phyloP scores from a whole-genome alignment of 345 rosid species.

The Limnanthes douglasii region DNA sequence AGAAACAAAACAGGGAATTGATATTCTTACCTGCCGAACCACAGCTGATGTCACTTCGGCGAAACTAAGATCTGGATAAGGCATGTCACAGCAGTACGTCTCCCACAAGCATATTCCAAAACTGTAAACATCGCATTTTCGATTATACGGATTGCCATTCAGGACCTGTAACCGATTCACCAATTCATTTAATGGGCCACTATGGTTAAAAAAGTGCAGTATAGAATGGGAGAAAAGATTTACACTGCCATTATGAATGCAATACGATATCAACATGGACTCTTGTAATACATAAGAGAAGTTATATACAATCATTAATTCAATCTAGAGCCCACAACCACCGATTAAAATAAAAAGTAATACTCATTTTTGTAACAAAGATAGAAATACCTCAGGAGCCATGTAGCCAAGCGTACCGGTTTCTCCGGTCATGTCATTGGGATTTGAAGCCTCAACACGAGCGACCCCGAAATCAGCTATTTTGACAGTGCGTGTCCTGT shows the following conservation, averaged over 20 bases:
- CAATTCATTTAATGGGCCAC: no score
- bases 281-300: no score
- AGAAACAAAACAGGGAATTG: no score
- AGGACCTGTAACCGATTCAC: slow-evolving; percentile 57
- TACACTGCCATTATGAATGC: no score
- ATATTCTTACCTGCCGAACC: slow-evolving; percentile 77
- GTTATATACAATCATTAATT: no score
- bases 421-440: slow-evolving; percentile 99
- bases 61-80: slow-evolving; percentile 94
- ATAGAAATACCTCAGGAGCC: slow-evolving; percentile 92
- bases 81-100: slow-evolving; percentile 99
- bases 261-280: no score
- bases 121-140: slow-evolving; percentile 95
- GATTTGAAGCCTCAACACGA: slow-evolving; percentile 92
- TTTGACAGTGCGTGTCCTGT: slow-evolving; percentile 73
- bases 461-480: slow-evolving; percentile 99
- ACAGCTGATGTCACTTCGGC: slow-evolving; percentile 95
- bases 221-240: no score
- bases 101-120: slow-evolving; percentile 98
- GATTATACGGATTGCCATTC: slow-evolving; percentile 81
- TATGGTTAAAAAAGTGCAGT: no score
- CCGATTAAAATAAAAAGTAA: no score
- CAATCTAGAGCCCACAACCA: no score
- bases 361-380: no score
- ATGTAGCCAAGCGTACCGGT: slow-evolving; percentile 98